These are phyloP conservation scores for Urostyla sp. DNA, from an alignment of 73 alveolate genomes.

Conservation along the genomic window DNA sequence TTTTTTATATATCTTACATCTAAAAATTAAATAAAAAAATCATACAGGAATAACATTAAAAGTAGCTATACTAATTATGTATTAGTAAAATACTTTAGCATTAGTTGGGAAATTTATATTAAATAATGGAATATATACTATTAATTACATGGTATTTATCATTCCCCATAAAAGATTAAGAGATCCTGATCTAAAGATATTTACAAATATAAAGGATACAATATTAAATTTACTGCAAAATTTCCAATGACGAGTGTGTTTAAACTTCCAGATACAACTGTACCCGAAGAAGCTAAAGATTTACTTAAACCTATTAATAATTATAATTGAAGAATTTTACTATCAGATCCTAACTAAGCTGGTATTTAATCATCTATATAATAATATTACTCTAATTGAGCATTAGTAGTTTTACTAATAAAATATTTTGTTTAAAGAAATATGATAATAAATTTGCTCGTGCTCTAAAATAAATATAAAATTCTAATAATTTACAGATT, in stretches of 20 bases:
- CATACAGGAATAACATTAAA: conserved; percentile 21
- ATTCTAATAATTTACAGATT: background rate
- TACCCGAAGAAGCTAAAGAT: conserved; percentile 1
- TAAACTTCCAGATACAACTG: background rate
- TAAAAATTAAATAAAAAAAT: background rate
- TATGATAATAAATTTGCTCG: background rate
- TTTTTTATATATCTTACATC: background rate
- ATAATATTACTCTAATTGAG: background rate
- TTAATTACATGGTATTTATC: conserved; percentile 34
- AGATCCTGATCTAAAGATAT: conserved; percentile 29
- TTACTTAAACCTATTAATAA: conserved; percentile 26
- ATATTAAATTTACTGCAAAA: conserved; percentile 27
- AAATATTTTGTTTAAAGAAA: background rate
- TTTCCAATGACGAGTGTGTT: conserved; percentile 18
- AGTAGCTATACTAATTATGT: conserved; percentile 33
- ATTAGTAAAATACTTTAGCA: conserved; percentile 25
- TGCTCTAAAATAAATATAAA: background rate
- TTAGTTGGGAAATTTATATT: conserved; percentile 38
- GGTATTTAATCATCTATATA: background rate
- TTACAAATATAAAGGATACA: background rate
- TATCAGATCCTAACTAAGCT: conserved; percentile 1
- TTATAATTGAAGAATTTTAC: background rate
- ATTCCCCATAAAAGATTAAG: conserved; percentile 39
- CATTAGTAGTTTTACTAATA: background rate
- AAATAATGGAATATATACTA: conserved; percentile 36